Conservation (phyloP, 2,329 filamentous ascomycete species). For the Xylaria polymorpha region DNA sequence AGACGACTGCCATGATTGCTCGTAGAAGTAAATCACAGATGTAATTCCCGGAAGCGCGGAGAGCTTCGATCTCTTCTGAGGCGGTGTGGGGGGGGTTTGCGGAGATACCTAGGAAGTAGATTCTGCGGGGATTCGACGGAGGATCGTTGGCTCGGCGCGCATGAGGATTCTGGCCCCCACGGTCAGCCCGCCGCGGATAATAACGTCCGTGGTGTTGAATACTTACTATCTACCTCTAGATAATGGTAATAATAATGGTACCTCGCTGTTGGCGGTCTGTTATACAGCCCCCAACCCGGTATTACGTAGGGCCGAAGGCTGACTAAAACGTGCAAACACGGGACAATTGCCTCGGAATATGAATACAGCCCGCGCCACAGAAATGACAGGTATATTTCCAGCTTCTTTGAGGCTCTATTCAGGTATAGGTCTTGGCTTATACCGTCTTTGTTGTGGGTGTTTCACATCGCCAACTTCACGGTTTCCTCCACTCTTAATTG, state of each 20-base stretch:
- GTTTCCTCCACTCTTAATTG: too few relatives aligned
- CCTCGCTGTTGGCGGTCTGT: background rate
- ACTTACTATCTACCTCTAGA: too few relatives aligned
- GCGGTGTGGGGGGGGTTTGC: constrained; percentile 2
- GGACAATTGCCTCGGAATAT: background rate
- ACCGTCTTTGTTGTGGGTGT: too few relatives aligned
- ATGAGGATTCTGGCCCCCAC: background rate
- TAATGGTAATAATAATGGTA: too few relatives aligned
- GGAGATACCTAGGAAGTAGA: too few relatives aligned
- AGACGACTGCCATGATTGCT: constrained; percentile 38
- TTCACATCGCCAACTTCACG: background rate
- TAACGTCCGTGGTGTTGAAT: background rate
- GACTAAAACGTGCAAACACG: background rate
- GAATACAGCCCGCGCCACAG: background rate
- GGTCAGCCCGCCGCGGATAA: background rate
- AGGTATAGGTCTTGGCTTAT: too few relatives aligned
- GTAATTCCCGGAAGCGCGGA: background rate
- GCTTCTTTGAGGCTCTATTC: too few relatives aligned
- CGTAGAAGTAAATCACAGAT: background rate
- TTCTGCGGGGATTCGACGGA: background rate
- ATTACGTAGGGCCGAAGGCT: background rate
- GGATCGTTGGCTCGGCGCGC: background rate
- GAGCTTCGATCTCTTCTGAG: background rate
- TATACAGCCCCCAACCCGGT: background rate
- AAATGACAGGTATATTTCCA: background rate